Conservation (phyloP, 768 basidiomycete genomes). For the Cyclocybe aegerita region DNA sequence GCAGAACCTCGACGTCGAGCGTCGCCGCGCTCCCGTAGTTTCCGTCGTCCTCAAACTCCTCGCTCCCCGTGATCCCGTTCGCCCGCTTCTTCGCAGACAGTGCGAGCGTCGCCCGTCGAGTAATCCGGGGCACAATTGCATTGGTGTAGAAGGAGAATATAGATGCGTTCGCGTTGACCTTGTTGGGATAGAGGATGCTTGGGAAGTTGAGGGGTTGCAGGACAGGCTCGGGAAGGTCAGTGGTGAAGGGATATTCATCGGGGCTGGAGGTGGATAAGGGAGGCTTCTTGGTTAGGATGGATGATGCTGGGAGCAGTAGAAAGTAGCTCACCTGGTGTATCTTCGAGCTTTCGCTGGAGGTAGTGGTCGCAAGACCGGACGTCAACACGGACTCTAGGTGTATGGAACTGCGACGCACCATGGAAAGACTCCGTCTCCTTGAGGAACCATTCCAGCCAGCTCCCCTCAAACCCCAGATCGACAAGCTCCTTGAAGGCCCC, state of each 20-base stretch:
- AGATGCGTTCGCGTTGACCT: constrained; percentile 81
- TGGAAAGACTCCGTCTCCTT: constrained; percentile 95
- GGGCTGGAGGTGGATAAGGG: constrained; percentile 53
- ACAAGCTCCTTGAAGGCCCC: constrained; percentile 79
- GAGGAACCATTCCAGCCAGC: constrained; percentile 98
- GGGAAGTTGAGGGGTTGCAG: constrained; percentile 75
- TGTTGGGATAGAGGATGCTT: constrained; percentile 73
- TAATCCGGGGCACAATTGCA: constrained; percentile 87
- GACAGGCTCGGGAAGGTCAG: constrained; percentile 78
- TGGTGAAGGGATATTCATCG: constrained; percentile 96
- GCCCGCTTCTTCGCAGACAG: constrained; percentile 67
- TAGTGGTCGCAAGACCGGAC: constrained; percentile 6
- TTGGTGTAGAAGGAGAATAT: constrained; percentile 90
- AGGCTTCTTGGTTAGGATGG: background rate
- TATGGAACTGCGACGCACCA: constrained; percentile 50
- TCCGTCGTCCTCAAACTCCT: constrained; percentile 87
- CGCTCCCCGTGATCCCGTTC: constrained; percentile 62
- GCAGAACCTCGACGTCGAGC: constrained; percentile 94
- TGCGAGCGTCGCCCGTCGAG: constrained; percentile 64
- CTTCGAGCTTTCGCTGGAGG: constrained; percentile 85
- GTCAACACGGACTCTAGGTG: background rate
- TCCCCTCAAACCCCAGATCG: constrained; percentile 73
- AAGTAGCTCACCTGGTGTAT: constrained; percentile 74
- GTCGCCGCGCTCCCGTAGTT: constrained; percentile 97
- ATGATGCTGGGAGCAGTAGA: background rate